A percentile compares a stretch with the other conserved stretches of the same genome.
These are phyloP conservation scores for Tolypocladium ovalisporum DNA, from an alignment of 2,329 filamentous ascomycete species.

Conservation along the genomic window DNA sequence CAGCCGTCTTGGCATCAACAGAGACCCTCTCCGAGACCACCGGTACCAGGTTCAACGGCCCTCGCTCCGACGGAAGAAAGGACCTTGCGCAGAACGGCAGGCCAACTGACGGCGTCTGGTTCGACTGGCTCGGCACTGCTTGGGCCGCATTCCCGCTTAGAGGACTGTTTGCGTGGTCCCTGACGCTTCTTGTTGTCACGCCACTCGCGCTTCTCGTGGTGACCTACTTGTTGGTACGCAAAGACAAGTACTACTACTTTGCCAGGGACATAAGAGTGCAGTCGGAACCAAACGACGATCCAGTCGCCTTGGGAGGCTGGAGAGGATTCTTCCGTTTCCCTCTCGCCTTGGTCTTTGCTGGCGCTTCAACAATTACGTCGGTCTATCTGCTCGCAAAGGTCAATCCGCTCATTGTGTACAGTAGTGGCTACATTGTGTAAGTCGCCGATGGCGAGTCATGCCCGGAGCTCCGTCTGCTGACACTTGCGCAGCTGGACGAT, in stretches of 20 bases:
- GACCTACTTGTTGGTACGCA: conserved; percentile 55
- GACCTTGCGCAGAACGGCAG: conserved; percentile 56
- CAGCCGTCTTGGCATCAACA: conserved; percentile 65
- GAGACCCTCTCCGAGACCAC: conserved; percentile 59
- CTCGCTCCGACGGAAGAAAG: conserved; percentile 39
- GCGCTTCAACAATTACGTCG: conserved; percentile 57
- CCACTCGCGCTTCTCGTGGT: conserved; percentile 63
- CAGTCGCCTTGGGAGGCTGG: conserved; percentile 60
- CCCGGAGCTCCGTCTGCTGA: conserved; percentile 6
- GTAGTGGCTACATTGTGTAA: conserved; percentile 69
- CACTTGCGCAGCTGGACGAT: conserved; percentile 55
- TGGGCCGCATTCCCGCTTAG: conserved; percentile 73
- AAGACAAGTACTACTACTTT: conserved; percentile 85
- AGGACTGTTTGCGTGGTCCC: conserved; percentile 78
- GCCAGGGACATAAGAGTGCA: conserved; percentile 46
- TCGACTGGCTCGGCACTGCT: conserved; percentile 73
- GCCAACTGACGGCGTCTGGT: conserved; percentile 73
- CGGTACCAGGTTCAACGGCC: conserved; percentile 54
- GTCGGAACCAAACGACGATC: conserved; percentile 46
- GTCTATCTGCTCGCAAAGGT: conserved; percentile 69
- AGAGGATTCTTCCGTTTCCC: conserved; percentile 80
- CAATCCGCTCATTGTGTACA: conserved; percentile 87
- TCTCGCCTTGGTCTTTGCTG: conserved; percentile 58
- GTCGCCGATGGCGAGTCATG: conserved; percentile 9
- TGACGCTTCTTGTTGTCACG: conserved; percentile 70